These are phyloP conservation scores for Alternaria sp. DNA, from an alignment of 2,329 filamentous ascomycete genomes.

Conservation along the genomic window DNA sequence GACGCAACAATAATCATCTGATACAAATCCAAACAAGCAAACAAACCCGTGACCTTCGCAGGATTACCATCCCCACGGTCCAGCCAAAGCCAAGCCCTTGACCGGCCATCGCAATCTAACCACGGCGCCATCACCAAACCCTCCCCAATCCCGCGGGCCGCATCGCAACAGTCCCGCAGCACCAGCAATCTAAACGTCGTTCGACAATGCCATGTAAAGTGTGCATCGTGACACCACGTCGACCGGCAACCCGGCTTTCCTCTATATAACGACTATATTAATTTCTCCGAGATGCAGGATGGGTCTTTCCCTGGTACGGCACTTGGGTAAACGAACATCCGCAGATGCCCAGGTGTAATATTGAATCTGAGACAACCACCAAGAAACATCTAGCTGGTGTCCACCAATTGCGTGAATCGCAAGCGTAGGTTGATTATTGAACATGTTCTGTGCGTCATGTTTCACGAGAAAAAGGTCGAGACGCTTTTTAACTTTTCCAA, in stretches of 20 bases:
- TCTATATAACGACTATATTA: constrained; percentile 26
- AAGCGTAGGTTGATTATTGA: background rate
- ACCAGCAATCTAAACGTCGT: background rate
- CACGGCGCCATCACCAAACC: background rate
- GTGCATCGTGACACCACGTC: background rate
- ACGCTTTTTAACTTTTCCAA: constrained; percentile 10
- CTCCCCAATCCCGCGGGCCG: background rate
- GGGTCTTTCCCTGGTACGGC: background rate
- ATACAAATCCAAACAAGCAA: background rate
- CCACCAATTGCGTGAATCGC: constrained; percentile 26
- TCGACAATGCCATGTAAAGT: background rate
- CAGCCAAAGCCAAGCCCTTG: constrained; percentile 11
- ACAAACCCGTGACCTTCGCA: background rate
- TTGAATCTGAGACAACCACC: constrained; percentile 20
- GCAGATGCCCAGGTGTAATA: constrained; percentile 8
- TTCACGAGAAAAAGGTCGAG: constrained; percentile 11
- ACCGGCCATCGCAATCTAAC: constrained; percentile 15
- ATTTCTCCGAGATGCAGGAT: constrained; percentile 21
- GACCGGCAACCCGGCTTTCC: constrained; percentile 10
- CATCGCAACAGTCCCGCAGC: background rate
- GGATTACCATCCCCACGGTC: background rate
- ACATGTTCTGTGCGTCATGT: constrained; percentile 12
- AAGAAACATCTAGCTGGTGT: constrained; percentile 10
- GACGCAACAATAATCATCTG: background rate
- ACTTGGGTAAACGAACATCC: constrained; percentile 4